Conservation (phyloP, 192 early-diverging fungal genomes). For the Gigaspora rosea region DNA sequence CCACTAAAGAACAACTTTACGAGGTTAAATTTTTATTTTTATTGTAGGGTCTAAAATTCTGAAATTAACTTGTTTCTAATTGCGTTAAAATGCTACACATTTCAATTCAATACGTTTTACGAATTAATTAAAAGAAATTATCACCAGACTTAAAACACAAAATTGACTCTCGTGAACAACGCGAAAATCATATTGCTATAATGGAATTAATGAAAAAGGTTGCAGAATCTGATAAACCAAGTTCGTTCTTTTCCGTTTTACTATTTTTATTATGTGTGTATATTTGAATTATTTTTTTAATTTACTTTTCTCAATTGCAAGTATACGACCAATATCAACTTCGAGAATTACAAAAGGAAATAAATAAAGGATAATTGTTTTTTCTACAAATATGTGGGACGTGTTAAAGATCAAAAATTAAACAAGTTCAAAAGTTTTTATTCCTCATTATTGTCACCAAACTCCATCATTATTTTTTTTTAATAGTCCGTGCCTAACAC, state of each 20-base stretch:
- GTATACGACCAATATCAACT: background rate
- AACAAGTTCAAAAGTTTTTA: background rate
- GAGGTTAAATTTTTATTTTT: background rate
- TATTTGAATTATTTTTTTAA: background rate
- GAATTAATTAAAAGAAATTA: slow-evolving; percentile 6
- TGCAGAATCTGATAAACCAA: background rate
- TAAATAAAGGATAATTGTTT: too few species aligned
- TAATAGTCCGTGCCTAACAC: too few species aligned
- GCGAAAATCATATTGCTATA: background rate
- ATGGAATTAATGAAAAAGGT: slow-evolving; percentile 3
- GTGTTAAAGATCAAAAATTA: too few species aligned
- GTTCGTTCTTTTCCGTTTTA: background rate
- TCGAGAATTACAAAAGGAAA: too few species aligned
- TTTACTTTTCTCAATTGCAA: background rate
- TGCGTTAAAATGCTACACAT: background rate
- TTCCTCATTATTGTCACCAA: background rate
- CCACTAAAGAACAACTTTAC: background rate
- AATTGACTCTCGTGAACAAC: background rate
- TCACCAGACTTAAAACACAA: background rate
- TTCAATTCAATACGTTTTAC: background rate
- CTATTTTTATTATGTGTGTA: background rate
- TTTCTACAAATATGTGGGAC: too few species aligned
- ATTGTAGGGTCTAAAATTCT: background rate
- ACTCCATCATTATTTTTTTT: background rate
- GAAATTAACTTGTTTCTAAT: background rate